Conservation (phyloP, 805 yeast genomes). For the Komagataella kurtzmanii region DNA sequence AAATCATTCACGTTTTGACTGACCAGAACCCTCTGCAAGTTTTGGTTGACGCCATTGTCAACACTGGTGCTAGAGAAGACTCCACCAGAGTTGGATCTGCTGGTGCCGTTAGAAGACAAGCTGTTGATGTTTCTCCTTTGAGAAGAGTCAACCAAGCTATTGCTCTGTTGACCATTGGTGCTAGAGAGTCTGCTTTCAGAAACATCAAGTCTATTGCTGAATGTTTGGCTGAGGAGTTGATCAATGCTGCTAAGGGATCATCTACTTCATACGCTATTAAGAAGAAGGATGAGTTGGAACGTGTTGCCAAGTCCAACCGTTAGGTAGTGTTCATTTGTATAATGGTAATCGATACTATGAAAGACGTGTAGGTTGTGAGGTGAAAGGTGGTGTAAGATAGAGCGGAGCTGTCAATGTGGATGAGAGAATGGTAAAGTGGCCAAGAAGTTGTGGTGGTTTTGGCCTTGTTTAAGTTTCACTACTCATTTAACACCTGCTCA, state of each 20-base stretch:
- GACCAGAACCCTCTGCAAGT: conserved; percentile 99
- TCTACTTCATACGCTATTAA: conserved; percentile 99
- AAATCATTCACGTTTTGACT: conserved; percentile 92
- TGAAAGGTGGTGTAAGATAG: background rate
- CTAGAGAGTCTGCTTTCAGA: conserved; percentile 99
- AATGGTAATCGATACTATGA: background rate
- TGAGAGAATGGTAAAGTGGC: too few species aligned
- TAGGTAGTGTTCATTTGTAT: conserved; percentile 26
- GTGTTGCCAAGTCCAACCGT: conserved; percentile 99
- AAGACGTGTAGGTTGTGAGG: background rate
- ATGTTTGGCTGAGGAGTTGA: conserved; percentile 99
- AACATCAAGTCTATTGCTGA: conserved; percentile 99
- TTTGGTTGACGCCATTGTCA: conserved; percentile 96
- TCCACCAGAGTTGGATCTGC: conserved; percentile 99
- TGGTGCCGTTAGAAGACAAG: conserved; percentile 99
- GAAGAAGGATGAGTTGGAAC: conserved; percentile 99
- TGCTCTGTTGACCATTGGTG: conserved; percentile 96
- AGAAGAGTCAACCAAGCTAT: conserved; percentile 99
- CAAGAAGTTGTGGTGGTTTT: too few species aligned
- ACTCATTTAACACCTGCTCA: too few species aligned
- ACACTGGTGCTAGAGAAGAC: conserved; percentile 99
- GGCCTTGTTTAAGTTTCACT: too few species aligned
- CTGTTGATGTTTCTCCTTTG: conserved; percentile 99
- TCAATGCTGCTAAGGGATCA: conserved; percentile 99
- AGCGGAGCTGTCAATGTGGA: background rate